Percentiles rank a stretch among this genome's conserved stretches.
These are phyloP conservation scores for Wickerhamomyces sp. DNA, from an alignment of 1,139 yeast genomes.

Conservation along the genomic window DNA sequence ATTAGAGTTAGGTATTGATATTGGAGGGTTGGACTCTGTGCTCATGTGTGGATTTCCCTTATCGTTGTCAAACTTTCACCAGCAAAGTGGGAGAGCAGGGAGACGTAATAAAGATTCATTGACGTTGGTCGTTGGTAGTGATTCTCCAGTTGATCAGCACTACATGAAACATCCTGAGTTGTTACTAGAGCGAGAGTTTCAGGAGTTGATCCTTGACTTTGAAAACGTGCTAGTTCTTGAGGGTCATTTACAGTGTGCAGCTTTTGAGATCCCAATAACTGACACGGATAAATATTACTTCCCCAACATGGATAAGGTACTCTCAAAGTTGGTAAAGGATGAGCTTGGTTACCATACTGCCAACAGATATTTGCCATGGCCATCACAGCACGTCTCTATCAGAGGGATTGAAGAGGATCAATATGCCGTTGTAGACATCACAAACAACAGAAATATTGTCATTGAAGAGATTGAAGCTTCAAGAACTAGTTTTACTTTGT, in stretches of 20 bases:
- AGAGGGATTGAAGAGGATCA: conserved; percentile 76
- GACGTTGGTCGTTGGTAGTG: conserved; percentile 79
- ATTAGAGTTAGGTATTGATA: conserved; percentile 89
- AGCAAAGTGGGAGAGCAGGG: conserved; percentile 96
- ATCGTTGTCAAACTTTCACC: conserved; percentile 82
- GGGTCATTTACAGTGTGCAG: conserved; percentile 91
- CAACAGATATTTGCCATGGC: conserved; percentile 73
- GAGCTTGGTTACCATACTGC: conserved; percentile 54
- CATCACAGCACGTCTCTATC: conserved; percentile 66
- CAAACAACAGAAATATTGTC: conserved; percentile 66
- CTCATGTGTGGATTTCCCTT: conserved; percentile 88
- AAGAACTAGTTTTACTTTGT: conserved; percentile 82
- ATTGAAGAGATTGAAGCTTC: conserved; percentile 91
- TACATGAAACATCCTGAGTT: conserved; percentile 68
- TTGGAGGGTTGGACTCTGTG: conserved; percentile 88
- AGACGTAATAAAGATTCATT: conserved; percentile 71
- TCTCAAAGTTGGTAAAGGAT: conserved; percentile 40
- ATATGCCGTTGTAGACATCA: conserved; percentile 84
- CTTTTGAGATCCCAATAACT: conserved; percentile 71
- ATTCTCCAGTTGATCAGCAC: conserved; percentile 82
- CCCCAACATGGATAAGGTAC: conserved; percentile 28
- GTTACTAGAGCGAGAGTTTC: conserved; percentile 47
- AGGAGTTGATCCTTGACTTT: conserved; percentile 47
- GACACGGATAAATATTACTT: conserved; percentile 57
- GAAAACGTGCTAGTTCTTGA: conserved; percentile 58